These are phyloP conservation scores for Nectriaceae sp. DNA, from an alignment of 2,329 filamentous ascomycete species.

Conservation along the genomic window DNA sequence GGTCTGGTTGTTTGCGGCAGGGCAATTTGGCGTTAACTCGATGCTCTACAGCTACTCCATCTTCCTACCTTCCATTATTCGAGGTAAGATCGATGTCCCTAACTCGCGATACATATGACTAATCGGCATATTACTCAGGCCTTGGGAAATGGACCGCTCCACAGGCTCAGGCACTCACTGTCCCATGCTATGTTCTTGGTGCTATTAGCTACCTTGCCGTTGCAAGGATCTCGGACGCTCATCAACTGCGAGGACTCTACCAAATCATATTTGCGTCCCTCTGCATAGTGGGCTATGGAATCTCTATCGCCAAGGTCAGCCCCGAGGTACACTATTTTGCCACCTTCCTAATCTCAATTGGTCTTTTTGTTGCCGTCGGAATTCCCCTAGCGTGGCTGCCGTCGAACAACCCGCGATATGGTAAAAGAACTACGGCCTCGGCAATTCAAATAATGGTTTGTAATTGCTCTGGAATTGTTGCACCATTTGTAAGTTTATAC, in stretches of 20 bases:
- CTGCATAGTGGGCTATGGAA: conserved; percentile 58
- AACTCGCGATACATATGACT: not conserved
- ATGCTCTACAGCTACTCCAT: conserved; percentile 57
- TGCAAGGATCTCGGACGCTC: conserved; percentile 57
- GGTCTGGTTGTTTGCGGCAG: conserved; percentile 10
- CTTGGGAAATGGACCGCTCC: conserved; percentile 8
- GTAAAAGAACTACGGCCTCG: conserved; percentile 9
- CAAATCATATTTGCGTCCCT: conserved; percentile 52
- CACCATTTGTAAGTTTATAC: conserved; percentile 10
- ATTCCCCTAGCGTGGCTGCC: conserved; percentile 10
- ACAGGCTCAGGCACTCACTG: conserved; percentile 41
- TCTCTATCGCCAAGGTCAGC: conserved; percentile 52
- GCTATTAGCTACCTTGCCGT: conserved; percentile 58
- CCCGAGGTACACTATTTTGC: conserved; percentile 42
- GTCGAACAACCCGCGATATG: conserved; percentile 12
- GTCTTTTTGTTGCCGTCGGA: conserved; percentile 8
- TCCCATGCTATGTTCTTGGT: conserved; percentile 63
- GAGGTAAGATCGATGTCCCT: not conserved
- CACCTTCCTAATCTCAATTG: conserved; percentile 9
- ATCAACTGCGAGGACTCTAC: conserved; percentile 57
- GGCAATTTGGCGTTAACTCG: conserved; percentile 10
- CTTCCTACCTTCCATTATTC: conserved; percentile 72
- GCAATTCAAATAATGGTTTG: conserved; percentile 11
- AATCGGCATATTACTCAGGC: conserved; percentile 1
- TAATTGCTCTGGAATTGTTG: conserved; percentile 9